Evolutionary conservation across 192 early-diverging fungal genomes (phyloP), one percentile per base, ranked within the genome.

Genomic region (Gonapodya prolifera): DNA sequence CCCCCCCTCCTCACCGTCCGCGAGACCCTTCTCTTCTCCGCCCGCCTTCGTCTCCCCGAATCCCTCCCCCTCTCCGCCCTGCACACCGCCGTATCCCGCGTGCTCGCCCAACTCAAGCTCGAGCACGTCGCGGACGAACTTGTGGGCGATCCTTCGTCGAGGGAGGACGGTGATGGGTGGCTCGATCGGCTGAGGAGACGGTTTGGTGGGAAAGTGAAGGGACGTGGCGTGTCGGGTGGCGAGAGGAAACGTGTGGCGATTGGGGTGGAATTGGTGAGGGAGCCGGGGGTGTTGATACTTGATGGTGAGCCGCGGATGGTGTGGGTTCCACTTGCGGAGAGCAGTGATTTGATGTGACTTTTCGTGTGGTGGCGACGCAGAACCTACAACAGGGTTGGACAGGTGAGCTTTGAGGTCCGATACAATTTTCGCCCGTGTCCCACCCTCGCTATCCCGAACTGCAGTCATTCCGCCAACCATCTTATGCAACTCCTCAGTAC

Each of bases 221-320:
- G n/a, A n/a, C 88, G 89, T 73, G 91, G 91, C 69, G 83, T 89
- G n/a, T 87, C 85, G 34, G 89, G 91, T 35, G 91, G 89, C 13
- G 91, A 91, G 80, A 86, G 87, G 81, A 89, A 89, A 77, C 86
- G 89, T 76, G 86, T 86, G 34, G 84, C 84, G 35, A 91, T 90
- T 35, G 86, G 87, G 17, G 85, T 86, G 16, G 87, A 87, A 77
- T 78, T 91, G 29, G 86, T 88, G 0, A 89, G 85, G 34, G 75
- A 33, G 18, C 33, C 75, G 45, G n/a, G 45, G 23, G 34, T 76
- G 30, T 30, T 76, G 1, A 30, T 33, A 30, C 45, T 76, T 2
- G 75, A 76, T 33, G 75, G n/a, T n/a, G n/a, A n/a, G n/a, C n/a
- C n/a, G n/a, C n/a, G n/a, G n/a, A n/a, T n/a, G n/a, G n/a, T n/a